phyloP scores from a whole-genome alignment of 176 grass and related monocot genomes.

The Stipa capillata region DNA sequence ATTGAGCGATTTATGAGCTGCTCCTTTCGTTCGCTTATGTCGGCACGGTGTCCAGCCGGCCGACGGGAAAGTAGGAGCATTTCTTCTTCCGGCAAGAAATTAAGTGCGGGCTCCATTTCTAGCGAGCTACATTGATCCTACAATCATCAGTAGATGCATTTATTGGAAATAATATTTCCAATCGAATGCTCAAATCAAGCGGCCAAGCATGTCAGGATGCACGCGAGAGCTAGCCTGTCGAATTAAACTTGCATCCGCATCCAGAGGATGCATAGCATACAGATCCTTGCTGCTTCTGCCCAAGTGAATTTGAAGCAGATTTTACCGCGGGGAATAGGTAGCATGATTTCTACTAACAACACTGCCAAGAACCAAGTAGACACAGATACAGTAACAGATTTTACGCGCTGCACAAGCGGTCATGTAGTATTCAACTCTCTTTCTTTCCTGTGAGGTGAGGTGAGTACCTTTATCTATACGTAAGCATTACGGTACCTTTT shows the following conservation, averaged over 20 bases:
- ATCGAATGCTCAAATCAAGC: not conserved
- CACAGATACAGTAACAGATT: no score
- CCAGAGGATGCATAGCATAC: not conserved
- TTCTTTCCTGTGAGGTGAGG: no score
- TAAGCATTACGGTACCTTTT: conserved; percentile 28
- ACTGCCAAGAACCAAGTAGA: not conserved
- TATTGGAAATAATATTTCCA: not conserved
- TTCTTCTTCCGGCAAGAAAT: not conserved
- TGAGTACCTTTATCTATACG: not conserved
- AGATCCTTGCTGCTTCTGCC: not conserved
- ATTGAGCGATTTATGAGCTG: no score
- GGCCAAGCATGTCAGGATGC: not conserved
- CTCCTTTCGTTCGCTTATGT: not conserved
- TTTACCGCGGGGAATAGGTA: not conserved
- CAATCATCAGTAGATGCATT: not conserved
- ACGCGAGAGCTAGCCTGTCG: not conserved
- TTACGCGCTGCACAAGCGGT: no score
- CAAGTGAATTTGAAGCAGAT: not conserved
- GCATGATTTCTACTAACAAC: no score
- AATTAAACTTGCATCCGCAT: not conserved
- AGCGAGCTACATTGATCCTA: not conserved
- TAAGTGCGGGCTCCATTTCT: not conserved
- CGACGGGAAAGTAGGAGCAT: not conserved
- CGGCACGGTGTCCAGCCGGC: not conserved
- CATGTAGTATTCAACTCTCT: not conserved